Evolutionary conservation across 352 stramenopile genomes (phyloP).

Genomic region (Pelagophyceae sp.): DNA sequence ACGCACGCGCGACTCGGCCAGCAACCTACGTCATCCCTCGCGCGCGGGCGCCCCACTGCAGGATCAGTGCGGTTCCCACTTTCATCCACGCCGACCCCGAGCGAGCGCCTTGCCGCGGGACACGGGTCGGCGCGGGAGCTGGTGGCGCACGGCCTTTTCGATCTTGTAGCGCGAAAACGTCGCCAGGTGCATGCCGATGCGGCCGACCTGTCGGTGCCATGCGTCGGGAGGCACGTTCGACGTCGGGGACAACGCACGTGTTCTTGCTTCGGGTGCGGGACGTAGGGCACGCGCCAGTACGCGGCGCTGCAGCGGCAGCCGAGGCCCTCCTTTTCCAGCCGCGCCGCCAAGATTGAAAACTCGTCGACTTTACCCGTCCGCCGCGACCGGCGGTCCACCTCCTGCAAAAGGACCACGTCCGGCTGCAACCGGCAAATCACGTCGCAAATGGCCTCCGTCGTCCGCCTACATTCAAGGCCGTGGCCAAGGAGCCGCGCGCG

Average conservation of each 20-base stretch:
- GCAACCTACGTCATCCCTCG: no score
- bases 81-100: no score
- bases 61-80: no score
- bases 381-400: slow-evolving; percentile 4
- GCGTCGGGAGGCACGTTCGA: no score
- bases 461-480: no score
- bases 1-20: slow-evolving; percentile 1
- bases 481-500: no score
- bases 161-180: not conserved
- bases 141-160: not conserved
- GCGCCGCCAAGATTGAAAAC: not conserved
- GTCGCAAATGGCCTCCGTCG: not conserved
- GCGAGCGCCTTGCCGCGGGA: no score
- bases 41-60: no score
- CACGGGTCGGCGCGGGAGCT: slow-evolving; percentile 15
- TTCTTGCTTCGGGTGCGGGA: slow-evolving; percentile 12
- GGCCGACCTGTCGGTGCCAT: no score
- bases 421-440: not conserved
- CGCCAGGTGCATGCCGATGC: slow-evolving; percentile 14
- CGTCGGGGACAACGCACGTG: no score
- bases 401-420: slow-evolving; percentile 14
- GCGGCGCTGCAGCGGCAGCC: not conserved
- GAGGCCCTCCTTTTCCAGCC: not conserved
- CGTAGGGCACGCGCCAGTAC: slow-evolving; percentile 20
- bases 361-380: slow-evolving; percentile 1